Conservation (phyloP, 179 eudicot genomes). For the Drosera spatulata region DNA sequence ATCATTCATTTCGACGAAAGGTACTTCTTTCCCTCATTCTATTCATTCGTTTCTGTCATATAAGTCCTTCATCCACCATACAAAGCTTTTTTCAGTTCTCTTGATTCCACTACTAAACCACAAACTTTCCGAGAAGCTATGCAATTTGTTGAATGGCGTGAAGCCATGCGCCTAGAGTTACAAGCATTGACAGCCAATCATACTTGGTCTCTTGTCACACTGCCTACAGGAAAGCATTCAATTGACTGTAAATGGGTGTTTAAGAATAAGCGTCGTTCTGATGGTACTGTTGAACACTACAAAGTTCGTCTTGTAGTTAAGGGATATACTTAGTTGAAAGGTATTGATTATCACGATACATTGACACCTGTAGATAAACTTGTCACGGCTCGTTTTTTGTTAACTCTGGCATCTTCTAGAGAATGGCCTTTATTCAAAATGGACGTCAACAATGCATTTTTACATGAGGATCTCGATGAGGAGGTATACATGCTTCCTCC, state of each 20-base stretch:
- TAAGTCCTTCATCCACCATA: too few species aligned
- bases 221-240: background rate
- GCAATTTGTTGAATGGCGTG: background rate
- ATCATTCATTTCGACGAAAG: too few species aligned
- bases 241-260: background rate
- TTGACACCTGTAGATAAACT: background rate
- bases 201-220: background rate
- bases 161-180: background rate
- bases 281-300: background rate
- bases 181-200: background rate
- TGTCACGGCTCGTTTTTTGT: background rate
- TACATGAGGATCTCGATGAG: slow-evolving; percentile 2
- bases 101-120: too few species aligned
- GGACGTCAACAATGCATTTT: slow-evolving; percentile 1
- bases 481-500: slow-evolving; percentile 5
- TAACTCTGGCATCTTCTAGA: background rate
- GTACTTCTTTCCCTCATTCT: too few species aligned
- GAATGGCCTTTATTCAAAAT: slow-evolving; percentile 1
- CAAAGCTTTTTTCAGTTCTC: too few species aligned
- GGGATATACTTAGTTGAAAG: slow-evolving; percentile 3
- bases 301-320: slow-evolving; percentile 2
- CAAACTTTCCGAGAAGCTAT: background rate
- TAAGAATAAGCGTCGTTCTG: background rate
- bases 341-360: background rate
- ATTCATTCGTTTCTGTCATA: too few species aligned